Percentiles rank a stretch among this genome's conserved stretches.
phyloP scores from a whole-genome alignment of 139 green algal genomes.

The Chlamydomonas sp. region DNA sequence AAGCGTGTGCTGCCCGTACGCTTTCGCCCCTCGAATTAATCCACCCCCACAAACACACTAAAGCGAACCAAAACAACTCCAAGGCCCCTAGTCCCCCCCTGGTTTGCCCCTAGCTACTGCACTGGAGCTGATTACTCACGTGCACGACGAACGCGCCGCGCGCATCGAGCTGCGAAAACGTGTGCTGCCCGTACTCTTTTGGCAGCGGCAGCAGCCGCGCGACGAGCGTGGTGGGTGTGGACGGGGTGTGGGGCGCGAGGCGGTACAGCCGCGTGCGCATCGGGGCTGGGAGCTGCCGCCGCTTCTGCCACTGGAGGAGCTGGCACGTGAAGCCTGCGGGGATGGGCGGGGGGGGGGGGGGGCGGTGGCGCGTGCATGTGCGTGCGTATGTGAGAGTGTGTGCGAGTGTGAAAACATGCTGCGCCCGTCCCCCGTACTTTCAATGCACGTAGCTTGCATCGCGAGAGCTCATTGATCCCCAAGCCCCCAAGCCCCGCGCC shows the following conservation, averaged over 20 bases:
- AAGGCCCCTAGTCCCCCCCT: background rate
- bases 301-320: constrained; percentile 87
- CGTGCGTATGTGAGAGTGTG: background rate
- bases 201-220: constrained; percentile 15
- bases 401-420: background rate
- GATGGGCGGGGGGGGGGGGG: background rate
- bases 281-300: constrained; percentile 23
- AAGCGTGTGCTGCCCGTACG: background rate
- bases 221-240: constrained; percentile 4
- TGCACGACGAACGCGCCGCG: constrained; percentile 55
- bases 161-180: constrained; percentile 44
- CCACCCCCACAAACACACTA: background rate
- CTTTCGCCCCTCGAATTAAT: background rate
- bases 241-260: constrained; percentile 52
- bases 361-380: background rate
- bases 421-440: background rate
- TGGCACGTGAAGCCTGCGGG: constrained; percentile 44
- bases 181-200: constrained; percentile 23
- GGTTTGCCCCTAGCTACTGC: background rate
- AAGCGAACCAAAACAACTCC: too few species aligned
- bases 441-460: background rate
- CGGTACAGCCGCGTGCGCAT: constrained; percentile 52
- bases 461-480: background rate
- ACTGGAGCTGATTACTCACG: constrained; percentile 2
- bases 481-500: too few species aligned